Percentiles rank a stretch among this genome's conserved stretches.
These are phyloP conservation scores for Ophiocordyceps camponoti-rufipedis DNA, from an alignment of 2,329 filamentous ascomycete genomes.

Conservation along the genomic window DNA sequence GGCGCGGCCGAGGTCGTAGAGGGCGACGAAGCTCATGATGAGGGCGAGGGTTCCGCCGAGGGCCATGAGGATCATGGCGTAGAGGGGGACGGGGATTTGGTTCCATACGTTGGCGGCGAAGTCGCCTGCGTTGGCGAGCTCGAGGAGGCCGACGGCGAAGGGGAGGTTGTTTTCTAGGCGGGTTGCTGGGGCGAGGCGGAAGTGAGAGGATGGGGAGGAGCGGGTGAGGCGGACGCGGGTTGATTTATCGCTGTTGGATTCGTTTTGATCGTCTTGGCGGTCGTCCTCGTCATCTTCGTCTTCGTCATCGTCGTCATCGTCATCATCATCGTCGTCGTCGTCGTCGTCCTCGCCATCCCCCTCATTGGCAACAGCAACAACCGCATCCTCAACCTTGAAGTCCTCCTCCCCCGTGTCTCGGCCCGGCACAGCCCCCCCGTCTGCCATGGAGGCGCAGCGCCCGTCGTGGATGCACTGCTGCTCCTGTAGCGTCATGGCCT, in stretches of 20 bases:
- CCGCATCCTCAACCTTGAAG: too few relatives aligned
- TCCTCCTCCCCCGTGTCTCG: background rate
- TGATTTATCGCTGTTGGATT: background rate
- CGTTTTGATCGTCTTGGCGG: background rate
- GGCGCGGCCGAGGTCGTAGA: slow-evolving; percentile 23
- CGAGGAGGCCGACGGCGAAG: slow-evolving; percentile 27
- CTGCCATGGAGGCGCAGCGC: background rate
- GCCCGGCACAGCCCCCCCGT: background rate
- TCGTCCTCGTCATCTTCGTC: background rate
- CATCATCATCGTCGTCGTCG: background rate
- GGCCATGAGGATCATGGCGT: slow-evolving; percentile 31
- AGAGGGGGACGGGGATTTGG: slow-evolving; percentile 25
- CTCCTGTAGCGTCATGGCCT: background rate
- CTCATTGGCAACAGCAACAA: background rate
- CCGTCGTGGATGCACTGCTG: background rate
- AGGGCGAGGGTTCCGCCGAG: slow-evolving; percentile 29
- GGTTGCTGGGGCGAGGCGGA: slow-evolving; percentile 3
- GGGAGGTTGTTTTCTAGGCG: slow-evolving; percentile 12
- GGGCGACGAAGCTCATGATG: slow-evolving; percentile 23
- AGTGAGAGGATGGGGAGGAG: background rate
- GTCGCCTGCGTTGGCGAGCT: slow-evolving; percentile 35
- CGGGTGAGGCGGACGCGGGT: background rate
- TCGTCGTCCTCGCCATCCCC: background rate
- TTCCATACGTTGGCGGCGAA: slow-evolving; percentile 43
- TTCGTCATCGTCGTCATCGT: background rate